Conservation (phyloP, 2,329 filamentous ascomycete species). For the Chaetomiaceae sp. region DNA sequence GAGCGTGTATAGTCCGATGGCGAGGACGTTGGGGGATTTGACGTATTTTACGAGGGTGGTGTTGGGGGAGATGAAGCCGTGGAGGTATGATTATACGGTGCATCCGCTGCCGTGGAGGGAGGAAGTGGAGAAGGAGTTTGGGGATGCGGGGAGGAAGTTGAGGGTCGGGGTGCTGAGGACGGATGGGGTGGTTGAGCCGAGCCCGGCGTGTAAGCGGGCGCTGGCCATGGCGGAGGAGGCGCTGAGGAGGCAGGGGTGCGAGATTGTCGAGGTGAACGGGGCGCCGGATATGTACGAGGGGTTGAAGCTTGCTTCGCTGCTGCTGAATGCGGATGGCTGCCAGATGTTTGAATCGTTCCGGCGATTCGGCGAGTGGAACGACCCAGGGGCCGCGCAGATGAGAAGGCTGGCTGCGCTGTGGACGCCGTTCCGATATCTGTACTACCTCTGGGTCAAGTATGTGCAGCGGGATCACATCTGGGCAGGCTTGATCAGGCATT, state of each 20-base stretch:
- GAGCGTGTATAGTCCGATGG: constrained; percentile 89
- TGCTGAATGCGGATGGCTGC: constrained; percentile 82
- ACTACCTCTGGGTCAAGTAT: constrained; percentile 87
- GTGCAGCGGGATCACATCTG: constrained; percentile 70
- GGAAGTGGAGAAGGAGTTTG: constrained; percentile 57
- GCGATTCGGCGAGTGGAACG: constrained; percentile 72
- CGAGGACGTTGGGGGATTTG: constrained; percentile 76
- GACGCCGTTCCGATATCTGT: constrained; percentile 71
- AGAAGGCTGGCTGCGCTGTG: constrained; percentile 69
- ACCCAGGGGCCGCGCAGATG: constrained; percentile 72
- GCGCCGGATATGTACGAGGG: constrained; percentile 71
- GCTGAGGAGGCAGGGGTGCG: constrained; percentile 67
- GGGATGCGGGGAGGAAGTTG: constrained; percentile 59
- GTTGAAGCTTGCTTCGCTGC: constrained; percentile 69
- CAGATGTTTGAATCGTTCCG: constrained; percentile 74
- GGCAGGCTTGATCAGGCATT: constrained; percentile 71
- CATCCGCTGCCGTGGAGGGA: constrained; percentile 78
- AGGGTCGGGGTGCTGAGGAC: constrained; percentile 73
- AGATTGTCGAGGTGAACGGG: constrained; percentile 55
- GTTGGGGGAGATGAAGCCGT: constrained; percentile 70
- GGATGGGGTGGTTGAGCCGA: constrained; percentile 79
- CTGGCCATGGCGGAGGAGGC: constrained; percentile 66
- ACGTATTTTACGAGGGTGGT: constrained; percentile 77
- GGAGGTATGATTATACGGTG: constrained; percentile 82
- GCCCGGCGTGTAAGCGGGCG: constrained; percentile 76